Base-by-base conservation (phyloP, 2,329 filamentous ascomycete genomes). In the Cytospora chrysosperma region DNA sequence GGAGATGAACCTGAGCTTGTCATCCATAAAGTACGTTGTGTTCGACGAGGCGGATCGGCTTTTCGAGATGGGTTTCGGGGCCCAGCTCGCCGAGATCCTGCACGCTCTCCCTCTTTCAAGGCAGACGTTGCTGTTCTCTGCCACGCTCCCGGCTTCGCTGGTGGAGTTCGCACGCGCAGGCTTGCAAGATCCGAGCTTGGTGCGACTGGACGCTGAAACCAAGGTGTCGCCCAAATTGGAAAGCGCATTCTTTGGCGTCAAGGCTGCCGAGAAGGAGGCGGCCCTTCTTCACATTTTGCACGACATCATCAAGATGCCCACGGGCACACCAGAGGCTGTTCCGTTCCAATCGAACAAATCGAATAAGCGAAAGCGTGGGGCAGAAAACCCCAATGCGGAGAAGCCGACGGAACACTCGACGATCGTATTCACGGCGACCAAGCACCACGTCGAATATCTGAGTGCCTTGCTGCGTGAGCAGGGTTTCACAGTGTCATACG, bases 11-110 rank as follows among this genome's bases (percentile, higher is more conserved):
- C 77, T 99, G 59, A 92, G 97, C 72, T 79, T 99, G n/a, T 92
- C 89, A 0, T 96, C 92, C 4, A 89, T 99, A 66, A 85, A 87
- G 69, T 99, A 99, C 72, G 92, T 97, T 27, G 95, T 99, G 10
- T 99, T 99, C 68, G 95, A 99, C 74, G 95, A 99, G 76, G 95
- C 95, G 1, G 95, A 99, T 81, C 86, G 95, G 60, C 81, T 99
- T 24, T 99, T 99, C 76, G 95, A 99, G 74, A 97, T 99, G 94
- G 96, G 95, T 70, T 99, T 99, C 74, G 93, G 93, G 5, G 88
- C 91, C 4, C 95, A 99, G 73, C 81, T 99, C 69, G 90, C 91
- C 1, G 95, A 99, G 74, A 98, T 98, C 80, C 79, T 99, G 58
- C 88, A 97, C 72, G 91, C 93, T 0, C 80, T 99, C 19, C 95